Conservation (phyloP, 1,139 yeast genomes). For the Suhomyces bolitotheri region DNA sequence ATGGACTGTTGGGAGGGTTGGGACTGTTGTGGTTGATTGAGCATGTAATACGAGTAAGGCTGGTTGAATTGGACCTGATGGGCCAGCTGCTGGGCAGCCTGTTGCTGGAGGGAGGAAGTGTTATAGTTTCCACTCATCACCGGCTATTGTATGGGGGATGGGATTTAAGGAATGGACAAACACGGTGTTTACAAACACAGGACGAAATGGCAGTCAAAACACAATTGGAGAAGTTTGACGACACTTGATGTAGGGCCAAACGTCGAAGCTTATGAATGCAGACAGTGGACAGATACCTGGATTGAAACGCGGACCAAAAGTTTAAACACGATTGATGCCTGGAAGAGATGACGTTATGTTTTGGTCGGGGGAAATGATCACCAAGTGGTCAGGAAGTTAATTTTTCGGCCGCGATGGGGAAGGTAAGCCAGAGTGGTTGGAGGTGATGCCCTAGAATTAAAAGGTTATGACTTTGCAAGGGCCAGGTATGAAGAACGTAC, state of each 20-base stretch:
- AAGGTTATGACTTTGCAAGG: too few relatives aligned
- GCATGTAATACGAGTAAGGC: constrained; percentile 26
- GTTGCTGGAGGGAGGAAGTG: constrained; percentile 12
- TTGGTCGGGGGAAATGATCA: not conserved
- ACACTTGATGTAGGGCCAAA: too few relatives aligned
- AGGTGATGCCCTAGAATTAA: too few relatives aligned
- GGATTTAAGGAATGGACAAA: too few relatives aligned
- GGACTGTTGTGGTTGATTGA: constrained; percentile 14
- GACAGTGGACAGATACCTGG: too few relatives aligned
- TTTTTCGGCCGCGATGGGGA: too few relatives aligned
- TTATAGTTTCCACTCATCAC: constrained; percentile 19
- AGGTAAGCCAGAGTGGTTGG: too few relatives aligned
- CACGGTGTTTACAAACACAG: too few relatives aligned
- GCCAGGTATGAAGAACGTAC: not conserved
- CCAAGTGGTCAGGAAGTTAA: too few relatives aligned
- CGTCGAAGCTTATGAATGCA: too few relatives aligned
- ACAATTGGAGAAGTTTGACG: too few relatives aligned
- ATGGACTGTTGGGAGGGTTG: constrained; percentile 14
- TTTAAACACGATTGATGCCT: constrained; percentile 3
- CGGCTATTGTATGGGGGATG: constrained; percentile 4
- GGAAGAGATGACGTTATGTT: too few relatives aligned
- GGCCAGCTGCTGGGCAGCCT: constrained; percentile 13
- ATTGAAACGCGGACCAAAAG: constrained; percentile 6
- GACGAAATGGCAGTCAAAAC: not conserved
- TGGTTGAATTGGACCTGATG: constrained; percentile 18